Evolutionary conservation across 2,329 filamentous ascomycete genomes (phyloP), one percentile per base, ranked within the genome.

Genomic region (Aspergillus japonicus): DNA sequence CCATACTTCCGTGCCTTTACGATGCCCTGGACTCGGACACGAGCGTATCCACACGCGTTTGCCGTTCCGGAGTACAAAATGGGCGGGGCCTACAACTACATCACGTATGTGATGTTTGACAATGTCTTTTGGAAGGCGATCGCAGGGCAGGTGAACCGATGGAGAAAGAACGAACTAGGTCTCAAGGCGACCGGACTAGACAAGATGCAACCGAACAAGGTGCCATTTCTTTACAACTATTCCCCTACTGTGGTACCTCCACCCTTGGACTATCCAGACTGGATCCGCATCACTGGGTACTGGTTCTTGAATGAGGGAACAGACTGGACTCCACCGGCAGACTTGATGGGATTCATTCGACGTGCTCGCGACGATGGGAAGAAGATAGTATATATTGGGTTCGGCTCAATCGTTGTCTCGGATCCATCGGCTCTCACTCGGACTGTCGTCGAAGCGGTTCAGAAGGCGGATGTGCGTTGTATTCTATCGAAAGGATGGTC

Each of bases 171-270:
- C 64, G 85, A 88, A 24, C 83, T 99, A 5, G 86, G 87, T 0
- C 80, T 99, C 29, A 90, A 89, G 54, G 89, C 87, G 64, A 99
- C 95, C 1, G 91, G 81, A 59, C 80, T 96, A 48, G 90, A 95
- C 72, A 96, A 93, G 78, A 87, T 99, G 86, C 92, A 97, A 77
- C 89, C 91, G 2, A 96, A 97, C 80, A 96, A 96, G 74, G 92
- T 97, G n/a, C 95, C 95, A 0, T 99, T 99, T 76, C 77, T 99
- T 50, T 99, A 99, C 81, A 98, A 97, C 77, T 98, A 97, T 75
- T 96, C 91, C 58, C 92, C 93, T 0, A 90, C 87, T 11, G 95
- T 99, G 12, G 95, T 99, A n/a, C 87, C 91, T 2, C 94, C 93
- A 29, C 95, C 95, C 16, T 82, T 97, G 1, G 95, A 99, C 77